Conservation (phyloP, 257 asterid species). For the Nicotiana knightiana region DNA sequence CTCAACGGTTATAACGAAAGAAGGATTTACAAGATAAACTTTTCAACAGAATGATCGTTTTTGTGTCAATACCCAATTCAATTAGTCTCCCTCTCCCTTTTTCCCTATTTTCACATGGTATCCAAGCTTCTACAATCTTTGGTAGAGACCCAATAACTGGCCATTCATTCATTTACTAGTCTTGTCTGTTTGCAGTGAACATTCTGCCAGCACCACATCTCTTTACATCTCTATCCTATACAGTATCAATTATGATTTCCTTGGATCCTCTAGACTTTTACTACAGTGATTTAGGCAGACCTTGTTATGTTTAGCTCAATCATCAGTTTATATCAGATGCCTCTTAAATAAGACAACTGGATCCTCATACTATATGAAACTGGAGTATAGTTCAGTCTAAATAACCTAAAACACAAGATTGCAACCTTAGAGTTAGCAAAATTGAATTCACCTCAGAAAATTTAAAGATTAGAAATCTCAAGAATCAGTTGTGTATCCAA, state of each 20-base stretch:
- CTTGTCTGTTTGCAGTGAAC: neutral
- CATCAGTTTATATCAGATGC: neutral
- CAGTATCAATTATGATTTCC: neutral
- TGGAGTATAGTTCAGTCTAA: neutral
- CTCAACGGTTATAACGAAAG: neutral
- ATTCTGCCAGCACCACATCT: neutral
- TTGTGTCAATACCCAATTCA: neutral
- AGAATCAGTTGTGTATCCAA: neutral
- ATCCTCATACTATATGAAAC: neutral
- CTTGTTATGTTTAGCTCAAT: neutral
- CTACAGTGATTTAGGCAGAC: neutral
- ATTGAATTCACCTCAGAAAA: neutral
- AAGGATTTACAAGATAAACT: neutral
- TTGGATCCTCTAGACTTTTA: neutral
- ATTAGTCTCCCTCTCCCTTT: neutral
- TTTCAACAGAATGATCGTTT: neutral
- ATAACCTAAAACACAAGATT: neutral
- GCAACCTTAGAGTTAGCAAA: neutral
- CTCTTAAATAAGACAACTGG: neutral
- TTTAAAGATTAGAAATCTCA: neutral
- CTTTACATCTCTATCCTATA: neutral
- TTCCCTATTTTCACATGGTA: neutral
- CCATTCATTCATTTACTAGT: neutral
- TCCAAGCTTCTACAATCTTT: neutral
- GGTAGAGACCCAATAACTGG: neutral